Base-by-base conservation (phyloP, 2,329 filamentous ascomycete species). In the Fusarium staphyleae region DNA sequence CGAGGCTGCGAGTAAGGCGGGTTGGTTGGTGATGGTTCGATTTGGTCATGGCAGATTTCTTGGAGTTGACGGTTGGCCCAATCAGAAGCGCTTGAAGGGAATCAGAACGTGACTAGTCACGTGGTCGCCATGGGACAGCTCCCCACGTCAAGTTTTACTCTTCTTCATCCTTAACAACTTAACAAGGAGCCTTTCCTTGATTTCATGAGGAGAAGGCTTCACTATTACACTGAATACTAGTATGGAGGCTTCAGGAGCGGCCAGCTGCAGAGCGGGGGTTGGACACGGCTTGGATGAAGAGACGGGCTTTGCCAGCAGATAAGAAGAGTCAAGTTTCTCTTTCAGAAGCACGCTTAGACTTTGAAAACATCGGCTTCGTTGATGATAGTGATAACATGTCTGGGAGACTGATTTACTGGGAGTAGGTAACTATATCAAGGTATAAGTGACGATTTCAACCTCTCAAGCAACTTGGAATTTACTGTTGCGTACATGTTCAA, bases 101-200 rank as follows among this genome's bases (percentile, higher is more conserved):
- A 30, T 1, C 1, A 7, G 15, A 60, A 52, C 65, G 65, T 67
- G 63, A 60, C n/a, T 0, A 18, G 40, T 66, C 65, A 67, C 65
- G 65, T 67, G 65, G 1, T 0, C 1, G 0, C n/a, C 2, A n/a
- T 6, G 22, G 15, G 18, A 1, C 8, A 33, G 14, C 9, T 28
- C 59, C 53, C 48, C 54, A 44, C 47, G n/a, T 48, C 37, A 30
- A n/a, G 1, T 28, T n/a, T n/a, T n/a, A n/a, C 60, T 61, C 41
- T 28, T 37, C 29, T 42, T 18, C 13, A 29, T 48, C 30, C 18
- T 11, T 24, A 24, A 24, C 19, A 6, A 29, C 5, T 3, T 3
- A 42, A 55, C 47, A 43, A 42, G 32, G 15, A 22, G 35, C 18
- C 43, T 24, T 13, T 33, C 43, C n/a, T 33, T 41, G n/a, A n/a